These are phyloP conservation scores for Vaccinium macrocarpon DNA, from an alignment of 148 eudicot genomes.

Conservation along the genomic window DNA sequence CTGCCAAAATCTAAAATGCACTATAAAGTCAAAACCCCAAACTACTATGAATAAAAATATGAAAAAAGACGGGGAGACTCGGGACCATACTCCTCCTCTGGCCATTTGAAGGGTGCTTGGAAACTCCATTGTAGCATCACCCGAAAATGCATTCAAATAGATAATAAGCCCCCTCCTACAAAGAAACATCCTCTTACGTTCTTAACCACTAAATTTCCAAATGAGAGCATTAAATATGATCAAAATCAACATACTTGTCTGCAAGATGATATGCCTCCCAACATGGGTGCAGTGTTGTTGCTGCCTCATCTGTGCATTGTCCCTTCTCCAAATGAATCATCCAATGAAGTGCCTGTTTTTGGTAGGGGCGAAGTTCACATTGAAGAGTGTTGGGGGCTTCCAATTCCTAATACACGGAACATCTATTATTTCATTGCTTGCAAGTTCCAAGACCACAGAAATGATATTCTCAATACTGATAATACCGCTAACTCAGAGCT, in stretches of 20 bases:
- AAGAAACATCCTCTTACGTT: conserved; percentile 15
- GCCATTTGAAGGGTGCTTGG: conserved; percentile 97
- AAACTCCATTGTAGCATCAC: conserved; percentile 88
- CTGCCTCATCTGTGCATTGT: conserved; percentile 61
- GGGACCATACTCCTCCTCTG: conserved; percentile 86
- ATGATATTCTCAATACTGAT: background rate
- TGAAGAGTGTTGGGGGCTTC: conserved; percentile 85
- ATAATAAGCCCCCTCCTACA: conserved; percentile 77
- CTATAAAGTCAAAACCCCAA: conserved; percentile 24
- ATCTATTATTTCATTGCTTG: conserved; percentile 3
- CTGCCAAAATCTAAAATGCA: conserved; percentile 81
- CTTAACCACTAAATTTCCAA: conserved; percentile 8
- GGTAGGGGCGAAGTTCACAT: conserved; percentile 91
- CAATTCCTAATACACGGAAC: conserved; percentile 61
- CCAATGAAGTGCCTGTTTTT: conserved; percentile 97
- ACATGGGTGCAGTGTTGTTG: conserved; percentile 88
- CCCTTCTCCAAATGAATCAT: conserved; percentile 89
- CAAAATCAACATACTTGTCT: conserved; percentile 54
- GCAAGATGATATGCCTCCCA: conserved; percentile 95
- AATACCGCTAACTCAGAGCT: conserved; percentile 76
- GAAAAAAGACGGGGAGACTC: conserved; percentile 10
- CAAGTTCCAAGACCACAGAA: conserved; percentile 6
- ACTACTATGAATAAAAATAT: background rate
- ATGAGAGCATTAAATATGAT: background rate
- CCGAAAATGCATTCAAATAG: conserved; percentile 90